Evolutionary conservation across 805 yeast species (phyloP).

Genomic region (Yarrowia sp.): DNA sequence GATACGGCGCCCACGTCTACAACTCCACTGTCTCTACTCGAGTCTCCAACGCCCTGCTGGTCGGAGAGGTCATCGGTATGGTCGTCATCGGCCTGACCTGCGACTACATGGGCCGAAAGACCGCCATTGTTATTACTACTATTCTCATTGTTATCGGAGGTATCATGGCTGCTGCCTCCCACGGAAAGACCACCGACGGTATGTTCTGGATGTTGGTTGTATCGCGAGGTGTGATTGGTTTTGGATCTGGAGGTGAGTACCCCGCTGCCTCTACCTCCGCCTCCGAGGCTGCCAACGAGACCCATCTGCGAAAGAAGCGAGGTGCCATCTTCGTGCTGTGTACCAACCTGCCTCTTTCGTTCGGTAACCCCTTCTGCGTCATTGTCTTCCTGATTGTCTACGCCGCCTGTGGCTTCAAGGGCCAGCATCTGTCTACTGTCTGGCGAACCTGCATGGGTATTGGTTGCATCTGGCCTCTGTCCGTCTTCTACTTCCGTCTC

Average conservation of each 20-base stretch:
- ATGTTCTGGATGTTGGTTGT: conserved; percentile 77
- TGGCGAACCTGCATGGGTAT: conserved; percentile 76
- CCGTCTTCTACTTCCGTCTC: conserved; percentile 68
- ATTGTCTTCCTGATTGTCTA: conserved; percentile 66
- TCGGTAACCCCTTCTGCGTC: conserved; percentile 78
- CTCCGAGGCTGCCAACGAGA: conserved; percentile 70
- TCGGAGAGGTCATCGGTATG: conserved; percentile 72
- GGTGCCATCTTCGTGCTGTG: conserved; percentile 65
- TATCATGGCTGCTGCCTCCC: conserved; percentile 65
- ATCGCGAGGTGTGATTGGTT: conserved; percentile 72
- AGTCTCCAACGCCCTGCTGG: conserved; percentile 66
- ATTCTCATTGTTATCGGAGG: conserved; percentile 61
- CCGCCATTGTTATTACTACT: conserved; percentile 66
- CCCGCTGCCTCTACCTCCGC: conserved; percentile 68
- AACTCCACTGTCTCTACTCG: conserved; percentile 52
- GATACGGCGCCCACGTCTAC: conserved; percentile 46
- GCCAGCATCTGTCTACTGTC: conserved; percentile 46
- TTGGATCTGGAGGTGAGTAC: conserved; percentile 78
- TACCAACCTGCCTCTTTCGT: conserved; percentile 68
- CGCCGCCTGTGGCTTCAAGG: conserved; percentile 50
- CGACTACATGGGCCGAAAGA: conserved; percentile 64
- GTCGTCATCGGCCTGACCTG: conserved; percentile 61
- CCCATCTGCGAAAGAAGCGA: conserved; percentile 46
- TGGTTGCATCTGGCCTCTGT: conserved; percentile 70
- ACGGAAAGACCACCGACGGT: conserved; percentile 56